Evolutionary conservation across 176 grass and related monocot genomes (phyloP).

Genomic region (Eleusine coracana): DNA sequence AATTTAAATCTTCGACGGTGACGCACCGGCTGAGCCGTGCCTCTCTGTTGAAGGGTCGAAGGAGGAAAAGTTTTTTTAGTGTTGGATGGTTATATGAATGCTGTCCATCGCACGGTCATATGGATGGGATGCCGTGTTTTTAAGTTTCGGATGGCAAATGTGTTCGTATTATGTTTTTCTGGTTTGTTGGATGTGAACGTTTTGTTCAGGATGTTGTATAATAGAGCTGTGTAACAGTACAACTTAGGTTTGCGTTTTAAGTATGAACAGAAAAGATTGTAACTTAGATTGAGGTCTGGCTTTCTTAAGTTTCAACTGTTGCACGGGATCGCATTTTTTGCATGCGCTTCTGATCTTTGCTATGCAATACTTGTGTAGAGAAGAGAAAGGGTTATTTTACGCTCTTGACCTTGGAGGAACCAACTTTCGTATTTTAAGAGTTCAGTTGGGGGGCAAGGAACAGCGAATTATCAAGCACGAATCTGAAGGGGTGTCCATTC

Average conservation of each 20-base stretch:
- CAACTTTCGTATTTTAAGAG: conserved; percentile 73
- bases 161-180: no score
- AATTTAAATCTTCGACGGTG: background rate
- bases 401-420: conserved; percentile 92
- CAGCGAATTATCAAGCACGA: conserved; percentile 67
- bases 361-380: conserved; percentile 21
- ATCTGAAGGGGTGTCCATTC: conserved; percentile 70
- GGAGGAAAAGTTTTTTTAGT: background rate
- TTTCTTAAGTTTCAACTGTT: no score
- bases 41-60: no score
- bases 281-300: no score
- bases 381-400: conserved; percentile 73
- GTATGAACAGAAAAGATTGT: no score
- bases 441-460: conserved; percentile 70
- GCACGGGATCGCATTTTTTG: no score
- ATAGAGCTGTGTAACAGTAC: no score
- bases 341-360: background rate
- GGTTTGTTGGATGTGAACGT: no score
- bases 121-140: no score
- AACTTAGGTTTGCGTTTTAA: no score
- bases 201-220: no score
- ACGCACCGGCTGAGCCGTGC: background rate
- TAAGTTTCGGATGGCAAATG: no score
- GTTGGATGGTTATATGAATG: background rate
- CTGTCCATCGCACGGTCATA: background rate